Percentiles rank a stretch among this genome's conserved stretches.
Evolutionary conservation across 2,329 filamentous ascomycete species (phyloP).

Genomic region (Cytospora leucostoma): DNA sequence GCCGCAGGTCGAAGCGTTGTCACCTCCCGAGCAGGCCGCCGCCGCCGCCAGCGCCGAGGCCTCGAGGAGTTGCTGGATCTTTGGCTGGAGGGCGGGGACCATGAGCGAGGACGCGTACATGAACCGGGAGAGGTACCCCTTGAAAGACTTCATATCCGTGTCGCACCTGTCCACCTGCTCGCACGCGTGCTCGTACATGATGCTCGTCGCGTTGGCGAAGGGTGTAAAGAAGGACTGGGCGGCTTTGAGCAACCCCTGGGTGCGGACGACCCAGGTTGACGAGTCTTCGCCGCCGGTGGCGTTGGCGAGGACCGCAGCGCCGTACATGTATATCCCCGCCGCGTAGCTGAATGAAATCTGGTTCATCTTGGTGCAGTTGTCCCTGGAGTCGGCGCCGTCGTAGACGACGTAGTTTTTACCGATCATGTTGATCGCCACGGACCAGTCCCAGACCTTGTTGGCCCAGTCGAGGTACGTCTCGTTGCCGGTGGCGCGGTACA

Average conservation of each 20-base stretch:
- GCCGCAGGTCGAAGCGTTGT: conserved; percentile 56
- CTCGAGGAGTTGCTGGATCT: conserved; percentile 51
- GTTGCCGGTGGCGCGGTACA: conserved; percentile 70
- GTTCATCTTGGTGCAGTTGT: conserved; percentile 57
- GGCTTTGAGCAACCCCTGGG: conserved; percentile 53
- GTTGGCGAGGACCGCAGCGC: conserved; percentile 65
- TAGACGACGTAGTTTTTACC: conserved; percentile 56
- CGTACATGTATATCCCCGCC: conserved; percentile 65
- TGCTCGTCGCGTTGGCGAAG: conserved; percentile 52
- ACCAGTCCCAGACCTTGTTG: conserved; percentile 67
- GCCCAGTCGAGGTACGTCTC: conserved; percentile 69
- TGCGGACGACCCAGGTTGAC: conserved; percentile 55
- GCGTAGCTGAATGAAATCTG: conserved; percentile 65
- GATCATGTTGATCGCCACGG: conserved; percentile 57
- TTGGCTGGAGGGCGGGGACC: conserved; percentile 53
- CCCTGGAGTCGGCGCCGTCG: conserved; percentile 60
- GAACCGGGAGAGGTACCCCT: conserved; percentile 66
- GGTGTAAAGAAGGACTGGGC: conserved; percentile 56
- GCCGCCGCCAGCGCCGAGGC: conserved; percentile 58
- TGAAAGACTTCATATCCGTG: conserved; percentile 67
- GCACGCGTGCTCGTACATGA: conserved; percentile 70
- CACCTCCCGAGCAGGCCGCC: conserved; percentile 57
- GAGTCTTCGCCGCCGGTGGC: conserved; percentile 60
- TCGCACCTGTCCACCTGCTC: conserved; percentile 60
- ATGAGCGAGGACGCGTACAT: conserved; percentile 60